A percentile compares a stretch with the other conserved stretches of the same genome.
phyloP scores from a whole-genome alignment of 2,329 filamentous ascomycete genomes.

The Verticillium alfalfae region DNA sequence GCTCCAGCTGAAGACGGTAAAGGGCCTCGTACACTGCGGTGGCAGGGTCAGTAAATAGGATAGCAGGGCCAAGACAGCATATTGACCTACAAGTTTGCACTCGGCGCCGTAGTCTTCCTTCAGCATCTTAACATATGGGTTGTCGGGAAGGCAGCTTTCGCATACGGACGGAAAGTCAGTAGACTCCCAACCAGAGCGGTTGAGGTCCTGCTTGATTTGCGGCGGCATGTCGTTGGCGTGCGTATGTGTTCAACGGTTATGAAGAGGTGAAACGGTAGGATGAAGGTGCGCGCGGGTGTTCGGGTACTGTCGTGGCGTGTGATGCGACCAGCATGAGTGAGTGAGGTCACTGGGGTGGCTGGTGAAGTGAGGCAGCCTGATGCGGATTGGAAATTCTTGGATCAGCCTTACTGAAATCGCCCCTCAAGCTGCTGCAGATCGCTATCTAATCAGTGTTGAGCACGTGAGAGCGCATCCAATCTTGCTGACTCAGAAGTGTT shows the following conservation, averaged over 20 bases:
- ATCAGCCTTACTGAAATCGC: not conserved
- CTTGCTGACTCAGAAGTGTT: not conserved
- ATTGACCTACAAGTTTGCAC: constrained; percentile 56
- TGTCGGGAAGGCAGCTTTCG: constrained; percentile 91
- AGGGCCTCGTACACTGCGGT: constrained; percentile 75
- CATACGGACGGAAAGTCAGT: constrained; percentile 85
- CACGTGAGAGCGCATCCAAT: not conserved
- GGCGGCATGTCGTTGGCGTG: constrained; percentile 57
- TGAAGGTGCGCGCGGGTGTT: not conserved
- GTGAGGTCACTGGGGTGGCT: not conserved
- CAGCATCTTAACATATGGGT: constrained; percentile 97
- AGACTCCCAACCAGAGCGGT: constrained; percentile 92
- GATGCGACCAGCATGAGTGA: not conserved
- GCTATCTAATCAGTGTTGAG: not conserved
- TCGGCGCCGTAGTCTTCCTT: constrained; percentile 93
- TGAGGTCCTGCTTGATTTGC: constrained; percentile 93
- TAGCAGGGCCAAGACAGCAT: not conserved
- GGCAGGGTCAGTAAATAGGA: constrained; percentile 11
- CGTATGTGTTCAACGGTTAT: not conserved
- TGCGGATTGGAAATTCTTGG: not conserved
- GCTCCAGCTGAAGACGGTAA: constrained; percentile 94
- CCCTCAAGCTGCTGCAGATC: not conserved
- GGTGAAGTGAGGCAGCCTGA: not conserved
- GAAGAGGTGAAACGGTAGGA: not conserved
- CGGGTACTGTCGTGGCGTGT: not conserved